These are phyloP conservation scores for Pseudognaphalium luteoalbum DNA, from an alignment of 129 eudicot species.

Conservation along the genomic window DNA sequence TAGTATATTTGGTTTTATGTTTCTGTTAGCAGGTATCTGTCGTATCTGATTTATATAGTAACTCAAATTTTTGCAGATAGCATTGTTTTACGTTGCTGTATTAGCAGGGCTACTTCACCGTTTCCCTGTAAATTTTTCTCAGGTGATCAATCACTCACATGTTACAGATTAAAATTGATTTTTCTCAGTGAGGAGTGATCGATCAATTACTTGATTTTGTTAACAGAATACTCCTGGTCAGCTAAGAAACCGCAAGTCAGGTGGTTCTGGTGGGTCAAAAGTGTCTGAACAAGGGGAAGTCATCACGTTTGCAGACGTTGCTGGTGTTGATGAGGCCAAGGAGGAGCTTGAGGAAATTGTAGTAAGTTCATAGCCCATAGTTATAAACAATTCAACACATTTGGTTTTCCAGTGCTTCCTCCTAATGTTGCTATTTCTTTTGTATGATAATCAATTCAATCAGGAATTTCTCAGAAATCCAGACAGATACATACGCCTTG, in stretches of 20 bases:
- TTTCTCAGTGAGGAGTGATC: neutral
- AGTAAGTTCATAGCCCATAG: slow-evolving; percentile 46
- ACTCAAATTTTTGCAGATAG: slow-evolving; percentile 56
- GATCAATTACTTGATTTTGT: slow-evolving; percentile 18
- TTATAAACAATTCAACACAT: neutral
- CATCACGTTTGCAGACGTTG: slow-evolving; percentile 93
- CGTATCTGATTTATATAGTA: neutral
- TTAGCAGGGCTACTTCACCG: slow-evolving; percentile 90
- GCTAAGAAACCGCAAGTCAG: slow-evolving; percentile 86
- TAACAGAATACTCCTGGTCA: slow-evolving; percentile 88
- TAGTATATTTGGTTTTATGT: neutral
- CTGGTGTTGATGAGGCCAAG: slow-evolving; percentile 99
- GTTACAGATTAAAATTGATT: neutral
- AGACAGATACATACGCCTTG: slow-evolving; percentile 75
- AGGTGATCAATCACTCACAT: slow-evolving; percentile 45
- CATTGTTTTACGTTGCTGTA: slow-evolving; percentile 87
- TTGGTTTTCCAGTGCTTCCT: slow-evolving; percentile 6
- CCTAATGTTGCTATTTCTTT: slow-evolving; percentile 3
- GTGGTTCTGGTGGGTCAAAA: slow-evolving; percentile 75
- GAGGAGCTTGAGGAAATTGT: slow-evolving; percentile 99
- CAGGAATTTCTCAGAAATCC: slow-evolving; percentile 99
- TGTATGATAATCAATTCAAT: slow-evolving; percentile 11
- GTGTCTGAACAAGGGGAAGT: slow-evolving; percentile 83
- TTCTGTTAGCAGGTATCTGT: neutral
- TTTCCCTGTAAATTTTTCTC: slow-evolving; percentile 82